phyloP scores from a whole-genome alignment of 1,284 basidiomycete species.

The Sutorius eximius region DNA sequence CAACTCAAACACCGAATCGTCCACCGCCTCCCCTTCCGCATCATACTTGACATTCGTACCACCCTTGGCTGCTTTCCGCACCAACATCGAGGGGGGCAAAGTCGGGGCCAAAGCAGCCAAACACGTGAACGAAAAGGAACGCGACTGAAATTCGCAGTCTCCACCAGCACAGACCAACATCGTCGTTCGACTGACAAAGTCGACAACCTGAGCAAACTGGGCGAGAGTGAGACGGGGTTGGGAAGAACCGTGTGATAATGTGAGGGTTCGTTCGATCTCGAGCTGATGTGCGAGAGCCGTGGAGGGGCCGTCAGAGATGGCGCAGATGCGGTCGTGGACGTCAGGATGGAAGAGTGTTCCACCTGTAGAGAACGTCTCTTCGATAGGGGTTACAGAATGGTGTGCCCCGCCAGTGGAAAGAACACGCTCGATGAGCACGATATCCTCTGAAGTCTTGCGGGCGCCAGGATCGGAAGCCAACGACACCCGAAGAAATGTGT shows the following conservation, averaged over 20 bases:
- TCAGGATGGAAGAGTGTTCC: slow-evolving; percentile 9
- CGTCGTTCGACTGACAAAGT: slow-evolving; percentile 10
- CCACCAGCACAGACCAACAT: slow-evolving; percentile 5
- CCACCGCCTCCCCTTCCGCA: not conserved
- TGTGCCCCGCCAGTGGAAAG: slow-evolving; percentile 5
- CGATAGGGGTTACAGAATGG: slow-evolving; percentile 11
- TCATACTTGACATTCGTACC: not conserved
- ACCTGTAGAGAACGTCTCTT: slow-evolving; percentile 1
- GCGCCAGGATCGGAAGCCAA: not conserved
- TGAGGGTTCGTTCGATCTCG: slow-evolving; percentile 10
- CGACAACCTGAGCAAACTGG: slow-evolving; percentile 11
- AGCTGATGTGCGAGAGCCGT: slow-evolving; percentile 2
- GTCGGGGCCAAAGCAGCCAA: slow-evolving; percentile 11
- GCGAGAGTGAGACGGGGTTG: slow-evolving; percentile 1
- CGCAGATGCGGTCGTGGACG: slow-evolving; percentile 10
- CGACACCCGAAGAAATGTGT: slow-evolving; percentile 7
- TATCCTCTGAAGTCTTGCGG: not conserved
- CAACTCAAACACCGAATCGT: slow-evolving; percentile 11
- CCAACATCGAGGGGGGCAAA: slow-evolving; percentile 2
- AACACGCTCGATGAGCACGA: slow-evolving; percentile 18
- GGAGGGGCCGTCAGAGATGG: not conserved
- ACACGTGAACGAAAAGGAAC: slow-evolving; percentile 19
- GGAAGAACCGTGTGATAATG: not conserved
- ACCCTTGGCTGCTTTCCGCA: not conserved
- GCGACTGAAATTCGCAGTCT: slow-evolving; percentile 15